Evolutionary conservation across 495 filamentous ascomycete species (phyloP).

Genomic region (Neurospora tetraspora): DNA sequence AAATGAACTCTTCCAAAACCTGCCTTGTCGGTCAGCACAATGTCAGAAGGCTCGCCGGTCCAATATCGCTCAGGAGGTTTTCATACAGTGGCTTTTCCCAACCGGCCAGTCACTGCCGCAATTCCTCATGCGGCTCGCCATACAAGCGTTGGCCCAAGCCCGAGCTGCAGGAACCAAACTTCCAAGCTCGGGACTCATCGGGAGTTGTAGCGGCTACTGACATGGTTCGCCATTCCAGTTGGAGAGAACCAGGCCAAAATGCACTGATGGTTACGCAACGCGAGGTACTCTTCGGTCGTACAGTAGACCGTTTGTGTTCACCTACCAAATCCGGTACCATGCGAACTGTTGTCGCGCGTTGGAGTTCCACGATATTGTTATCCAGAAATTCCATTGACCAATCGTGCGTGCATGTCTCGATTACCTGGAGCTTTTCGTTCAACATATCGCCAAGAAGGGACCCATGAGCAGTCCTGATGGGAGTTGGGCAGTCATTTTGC

Average conservation of each 20-base stretch:
- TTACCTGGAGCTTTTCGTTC: not conserved
- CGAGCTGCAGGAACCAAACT: not conserved
- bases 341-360: not conserved
- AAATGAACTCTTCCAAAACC: not conserved
- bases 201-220: not conserved
- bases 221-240: not conserved
- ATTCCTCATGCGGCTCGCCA: not conserved
- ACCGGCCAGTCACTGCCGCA: not conserved
- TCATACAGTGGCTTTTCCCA: not conserved
- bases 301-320: not conserved
- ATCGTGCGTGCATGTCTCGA: not conserved
- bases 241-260: not conserved
- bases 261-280: not conserved
- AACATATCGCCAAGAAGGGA: too few relatives aligned
- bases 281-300: not conserved
- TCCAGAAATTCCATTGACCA: not conserved
- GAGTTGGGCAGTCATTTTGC: too few relatives aligned
- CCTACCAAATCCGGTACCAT: not conserved
- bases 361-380: not conserved
- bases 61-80: not conserved
- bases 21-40: not conserved
- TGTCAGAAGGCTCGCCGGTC: not conserved
- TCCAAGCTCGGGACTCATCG: not conserved
- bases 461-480: too few relatives aligned
- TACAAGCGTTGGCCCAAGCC: not conserved